Evolutionary conservation across 106 monocot genomes (phyloP).

Genomic region (Dendrobium officinale): DNA sequence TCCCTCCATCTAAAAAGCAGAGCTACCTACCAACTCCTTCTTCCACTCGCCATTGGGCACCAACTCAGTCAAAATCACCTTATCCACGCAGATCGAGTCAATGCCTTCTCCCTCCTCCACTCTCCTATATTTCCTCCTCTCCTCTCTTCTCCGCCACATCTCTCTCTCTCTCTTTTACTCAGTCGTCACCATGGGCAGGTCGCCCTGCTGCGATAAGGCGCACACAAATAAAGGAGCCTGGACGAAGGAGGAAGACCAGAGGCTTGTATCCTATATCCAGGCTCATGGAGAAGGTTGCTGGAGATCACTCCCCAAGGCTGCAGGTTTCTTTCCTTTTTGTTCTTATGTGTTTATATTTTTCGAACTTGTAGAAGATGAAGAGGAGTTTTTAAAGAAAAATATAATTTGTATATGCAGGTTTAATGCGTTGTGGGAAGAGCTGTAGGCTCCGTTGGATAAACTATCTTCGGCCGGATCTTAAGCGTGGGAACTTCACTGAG

Average conservation of each 20-base stretch:
- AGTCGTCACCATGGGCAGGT: constrained; percentile 52
- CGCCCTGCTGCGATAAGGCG: constrained; percentile 91
- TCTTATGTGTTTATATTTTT: too few relatives aligned
- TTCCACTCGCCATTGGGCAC: background rate
- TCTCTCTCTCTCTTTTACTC: background rate
- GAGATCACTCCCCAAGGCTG: constrained; percentile 87
- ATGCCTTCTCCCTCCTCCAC: background rate
- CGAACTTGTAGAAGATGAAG: too few relatives aligned
- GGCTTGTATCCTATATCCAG: constrained; percentile 73
- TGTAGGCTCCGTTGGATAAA: constrained; percentile 94
- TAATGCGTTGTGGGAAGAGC: constrained; percentile 87
- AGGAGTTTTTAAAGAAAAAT: too few relatives aligned
- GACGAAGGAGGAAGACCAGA: constrained; percentile 89
- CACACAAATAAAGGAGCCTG: constrained; percentile 96
- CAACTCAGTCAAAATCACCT: background rate
- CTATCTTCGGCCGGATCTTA: constrained; percentile 90
- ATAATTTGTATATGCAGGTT: constrained; percentile 18
- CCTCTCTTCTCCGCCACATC: background rate
- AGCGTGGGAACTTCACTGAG: constrained; percentile 86
- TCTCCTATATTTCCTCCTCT: background rate
- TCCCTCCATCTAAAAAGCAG: background rate
- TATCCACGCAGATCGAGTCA: background rate
- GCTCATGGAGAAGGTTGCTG: constrained; percentile 83
- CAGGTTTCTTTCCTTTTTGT: constrained; percentile 27
- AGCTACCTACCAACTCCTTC: background rate